Base-by-base conservation (phyloP, 2,329 filamentous ascomycete species). In the Tympanopsis confertula region DNA sequence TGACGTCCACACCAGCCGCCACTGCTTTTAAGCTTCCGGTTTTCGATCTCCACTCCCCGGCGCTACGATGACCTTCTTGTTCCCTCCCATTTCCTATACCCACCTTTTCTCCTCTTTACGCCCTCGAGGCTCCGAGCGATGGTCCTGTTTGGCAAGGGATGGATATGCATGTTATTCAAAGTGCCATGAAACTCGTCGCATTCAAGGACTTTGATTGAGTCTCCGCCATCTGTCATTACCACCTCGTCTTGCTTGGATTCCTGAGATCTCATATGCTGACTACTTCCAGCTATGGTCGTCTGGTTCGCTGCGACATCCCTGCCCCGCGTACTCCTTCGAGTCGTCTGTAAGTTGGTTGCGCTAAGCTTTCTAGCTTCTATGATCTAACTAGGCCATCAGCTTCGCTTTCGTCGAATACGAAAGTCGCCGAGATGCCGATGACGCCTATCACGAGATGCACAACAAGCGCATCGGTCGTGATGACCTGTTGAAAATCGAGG, bases 321-420 rank as follows among this genome's bases (percentile, higher is more conserved):
- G 91, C 91, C 44, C 91, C 91, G 38, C 82, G 91, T 46, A 94
- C 88, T 46, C 87, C 89, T 3, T 86, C 83, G 35, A 94, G 86
- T 68, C 81, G 91, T 64, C 82, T 98, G 91, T 96, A 70, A 78
- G 89, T 82, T 36, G 32, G 29, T 17, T 33, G 28, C 7, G 7
- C 30, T 10, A 33, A 7, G 12, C 17, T 15, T 10, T 28, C 10
- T n/a, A 10, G 10, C 24, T 28, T n/a, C n/a, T 10, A 10, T 10
- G 30, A 12, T 17, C 30, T 33, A 33, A 33, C 15, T 7, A 10
- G 30, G 15, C 7, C 17, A n/a, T n/a, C n/a, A 79, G 91, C 49
- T 98, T 98, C 61, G 91, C 91, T 26, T 98, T 98, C 60, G 91
- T 98, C 47, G 91, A 98, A 66, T 98, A 98, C 62, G 91, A 98